Evolutionary conservation across 2,329 filamentous ascomycete genomes (phyloP).

Genomic region (Exophiala oligosperma): DNA sequence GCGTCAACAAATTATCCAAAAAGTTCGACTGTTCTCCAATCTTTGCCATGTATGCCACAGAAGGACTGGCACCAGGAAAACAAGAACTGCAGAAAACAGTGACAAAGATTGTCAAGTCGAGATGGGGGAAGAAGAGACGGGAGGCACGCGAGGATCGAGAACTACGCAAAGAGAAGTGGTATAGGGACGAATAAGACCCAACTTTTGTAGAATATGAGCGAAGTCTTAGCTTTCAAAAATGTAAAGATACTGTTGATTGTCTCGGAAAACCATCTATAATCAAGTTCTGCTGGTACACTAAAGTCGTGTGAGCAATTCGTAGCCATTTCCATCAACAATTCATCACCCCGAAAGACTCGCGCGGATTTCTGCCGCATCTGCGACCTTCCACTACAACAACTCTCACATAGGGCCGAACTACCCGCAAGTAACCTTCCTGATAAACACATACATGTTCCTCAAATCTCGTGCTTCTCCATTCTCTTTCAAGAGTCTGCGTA

Average conservation of each 20-base stretch:
- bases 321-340: neutral
- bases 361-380: neutral
- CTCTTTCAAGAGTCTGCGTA: constrained; percentile 6
- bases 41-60: constrained; percentile 61
- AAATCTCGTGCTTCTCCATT: constrained; percentile 6
- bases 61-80: constrained; percentile 50
- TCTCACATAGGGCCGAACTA: neutral
- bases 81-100: constrained; percentile 47
- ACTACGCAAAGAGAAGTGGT: constrained; percentile 62
- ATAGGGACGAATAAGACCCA: constrained; percentile 52
- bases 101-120: constrained; percentile 56
- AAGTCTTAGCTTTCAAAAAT: neutral
- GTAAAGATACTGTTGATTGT: neutral
- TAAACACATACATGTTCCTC: constrained; percentile 20
- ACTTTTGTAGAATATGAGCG: neutral
- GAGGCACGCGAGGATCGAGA: constrained; percentile 62
- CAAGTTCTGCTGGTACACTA: too few species aligned
- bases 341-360: neutral
- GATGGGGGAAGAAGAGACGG: constrained; percentile 61
- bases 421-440: constrained; percentile 8
- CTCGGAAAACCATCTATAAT: neutral
- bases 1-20: constrained; percentile 58
- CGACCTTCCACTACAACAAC: neutral
- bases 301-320: too few species aligned
- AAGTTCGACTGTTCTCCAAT: constrained; percentile 64